These are phyloP conservation scores for Candida sithepensis DNA, from an alignment of 805 yeast species.

Conservation along the genomic window DNA sequence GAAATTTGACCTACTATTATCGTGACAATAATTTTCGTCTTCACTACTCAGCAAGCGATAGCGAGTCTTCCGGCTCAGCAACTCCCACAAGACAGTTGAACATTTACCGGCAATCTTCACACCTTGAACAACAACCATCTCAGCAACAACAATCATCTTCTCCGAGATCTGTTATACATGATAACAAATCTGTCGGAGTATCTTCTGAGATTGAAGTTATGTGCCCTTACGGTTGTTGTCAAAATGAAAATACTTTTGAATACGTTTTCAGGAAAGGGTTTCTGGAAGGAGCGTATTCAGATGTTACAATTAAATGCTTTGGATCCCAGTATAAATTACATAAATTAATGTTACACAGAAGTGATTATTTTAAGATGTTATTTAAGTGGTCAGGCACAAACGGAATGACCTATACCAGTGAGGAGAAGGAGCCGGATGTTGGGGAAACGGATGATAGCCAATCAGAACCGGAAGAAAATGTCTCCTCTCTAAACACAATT, in stretches of 20 bases:
- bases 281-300: slow-evolving; percentile 44
- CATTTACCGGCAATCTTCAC: neutral
- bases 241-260: slow-evolving; percentile 19
- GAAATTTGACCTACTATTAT: slow-evolving; percentile 16
- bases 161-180: neutral
- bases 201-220: neutral
- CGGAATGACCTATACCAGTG: slow-evolving; percentile 5
- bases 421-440: neutral
- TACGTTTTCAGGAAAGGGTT: slow-evolving; percentile 38
- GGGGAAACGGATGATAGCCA: neutral
- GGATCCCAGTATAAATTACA: slow-evolving; percentile 43
- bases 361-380: slow-evolving; percentile 45
- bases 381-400: slow-evolving; percentile 39
- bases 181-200: neutral
- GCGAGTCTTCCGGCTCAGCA: neutral
- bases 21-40: slow-evolving; percentile 6
- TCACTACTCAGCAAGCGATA: neutral
- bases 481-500: neutral
- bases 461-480: slow-evolving; percentile 1
- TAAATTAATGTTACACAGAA: slow-evolving; percentile 39
- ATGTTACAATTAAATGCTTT: slow-evolving; percentile 46
- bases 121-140: neutral
- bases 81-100: neutral
- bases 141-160: neutral
- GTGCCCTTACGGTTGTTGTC: slow-evolving; percentile 30